Conservation (phyloP, 148 eudicot species). For the Rhododendron henanense region DNA sequence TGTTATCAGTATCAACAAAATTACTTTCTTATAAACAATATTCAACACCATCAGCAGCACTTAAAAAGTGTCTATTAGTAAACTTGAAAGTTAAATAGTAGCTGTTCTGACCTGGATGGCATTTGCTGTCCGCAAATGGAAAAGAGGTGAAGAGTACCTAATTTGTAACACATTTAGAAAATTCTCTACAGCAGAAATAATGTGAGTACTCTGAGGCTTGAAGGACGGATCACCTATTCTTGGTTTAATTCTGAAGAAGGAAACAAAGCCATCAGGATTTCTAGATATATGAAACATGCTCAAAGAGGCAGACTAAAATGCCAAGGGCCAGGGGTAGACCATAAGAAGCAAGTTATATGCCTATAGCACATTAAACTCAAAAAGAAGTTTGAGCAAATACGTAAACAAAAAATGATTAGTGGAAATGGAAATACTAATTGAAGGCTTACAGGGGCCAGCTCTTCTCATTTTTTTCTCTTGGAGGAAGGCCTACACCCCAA, state of each 20-base stretch:
- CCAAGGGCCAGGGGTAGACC: not conserved
- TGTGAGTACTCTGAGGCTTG: slow-evolving; percentile 77
- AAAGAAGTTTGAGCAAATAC: not conserved
- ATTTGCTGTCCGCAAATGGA: slow-evolving; percentile 67
- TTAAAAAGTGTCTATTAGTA: slow-evolving; percentile 3
- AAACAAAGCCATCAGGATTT: not conserved
- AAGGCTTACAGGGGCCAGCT: slow-evolving; percentile 84
- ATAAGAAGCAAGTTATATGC: not conserved
- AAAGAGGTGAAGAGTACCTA: slow-evolving; percentile 94
- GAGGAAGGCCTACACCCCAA: slow-evolving; percentile 98
- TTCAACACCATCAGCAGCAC: slow-evolving; percentile 1
- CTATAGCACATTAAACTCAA: not conserved
- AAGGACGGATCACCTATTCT: slow-evolving; percentile 77
- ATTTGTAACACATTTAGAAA: slow-evolving; percentile 57
- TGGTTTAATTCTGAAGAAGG: slow-evolving; percentile 60
- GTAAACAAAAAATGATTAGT: not conserved
- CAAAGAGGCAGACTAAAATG: not conserved
- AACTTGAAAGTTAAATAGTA: not conserved
- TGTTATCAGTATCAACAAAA: not conserved
- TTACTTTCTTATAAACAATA: not conserved
- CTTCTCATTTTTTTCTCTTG: slow-evolving; percentile 67
- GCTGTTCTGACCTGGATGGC: slow-evolving; percentile 61
- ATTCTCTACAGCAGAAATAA: slow-evolving; percentile 72
- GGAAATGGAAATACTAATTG: not conserved
- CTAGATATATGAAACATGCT: not conserved